Percentiles rank a stretch among this genome's conserved stretches.
Conservation (phyloP, 2,329 filamentous ascomycete species). For the Penicillium sp. region DNA sequence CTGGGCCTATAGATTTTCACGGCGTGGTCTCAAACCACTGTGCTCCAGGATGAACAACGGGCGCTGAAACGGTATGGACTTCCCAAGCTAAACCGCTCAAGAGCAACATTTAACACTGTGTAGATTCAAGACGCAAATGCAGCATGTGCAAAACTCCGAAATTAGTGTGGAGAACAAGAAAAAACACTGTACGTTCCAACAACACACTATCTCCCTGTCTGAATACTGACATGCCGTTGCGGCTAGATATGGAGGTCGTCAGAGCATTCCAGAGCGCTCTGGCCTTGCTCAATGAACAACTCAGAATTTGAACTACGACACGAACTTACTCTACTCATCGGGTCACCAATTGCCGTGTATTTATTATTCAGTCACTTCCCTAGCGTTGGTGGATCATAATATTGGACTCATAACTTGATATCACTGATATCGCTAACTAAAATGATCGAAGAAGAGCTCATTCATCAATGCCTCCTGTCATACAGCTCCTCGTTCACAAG, state of each 20-base stretch:
- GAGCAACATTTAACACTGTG: conserved; percentile 1
- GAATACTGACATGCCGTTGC: conserved; percentile 15
- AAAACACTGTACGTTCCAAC: conserved; percentile 63
- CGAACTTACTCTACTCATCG: background rate
- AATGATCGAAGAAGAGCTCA: background rate
- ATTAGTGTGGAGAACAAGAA: conserved; percentile 67
- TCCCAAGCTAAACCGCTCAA: background rate
- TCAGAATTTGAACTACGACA: conserved; percentile 14
- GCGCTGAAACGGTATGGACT: conserved; percentile 64
- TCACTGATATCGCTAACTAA: background rate
- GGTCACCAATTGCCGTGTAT: background rate
- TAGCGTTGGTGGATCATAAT: background rate
- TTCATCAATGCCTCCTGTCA: background rate
- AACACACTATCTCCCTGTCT: conserved; percentile 8
- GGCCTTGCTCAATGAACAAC: conserved; percentile 39
- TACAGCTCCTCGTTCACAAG: background rate
- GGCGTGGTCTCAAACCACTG: conserved; percentile 70
- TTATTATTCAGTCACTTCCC: background rate
- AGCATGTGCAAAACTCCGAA: conserved; percentile 71
- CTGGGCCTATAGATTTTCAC: conserved; percentile 64
- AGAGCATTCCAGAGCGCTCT: conserved; percentile 48
- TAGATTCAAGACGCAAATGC: conserved; percentile 72
- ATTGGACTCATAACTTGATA: background rate
- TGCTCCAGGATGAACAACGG: conserved; percentile 68
- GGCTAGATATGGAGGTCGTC: conserved; percentile 42